Percentiles rank a stretch among this genome's conserved stretches.
Conservation (phyloP, 129 eudicot genomes). For the Flaveria ramosissima region DNA sequence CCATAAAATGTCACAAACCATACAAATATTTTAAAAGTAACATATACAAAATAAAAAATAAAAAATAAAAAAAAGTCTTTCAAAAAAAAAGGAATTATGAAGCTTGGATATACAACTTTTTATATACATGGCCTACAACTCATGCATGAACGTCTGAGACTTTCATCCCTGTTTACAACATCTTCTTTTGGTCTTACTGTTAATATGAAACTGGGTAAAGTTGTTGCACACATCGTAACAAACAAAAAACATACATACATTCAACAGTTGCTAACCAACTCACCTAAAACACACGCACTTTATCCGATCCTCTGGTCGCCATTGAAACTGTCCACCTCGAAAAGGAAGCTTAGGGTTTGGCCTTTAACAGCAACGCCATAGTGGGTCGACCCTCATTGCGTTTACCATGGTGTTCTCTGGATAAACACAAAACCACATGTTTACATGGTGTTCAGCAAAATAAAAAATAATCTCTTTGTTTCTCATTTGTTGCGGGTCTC, state of each 20-base stretch:
- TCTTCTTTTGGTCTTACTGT: conserved; percentile 15
- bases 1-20: too few relatives aligned
- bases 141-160: background rate
- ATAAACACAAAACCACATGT: conserved; percentile 20
- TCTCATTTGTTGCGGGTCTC: background rate
- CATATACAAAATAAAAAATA: background rate
- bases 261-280: conserved; percentile 23
- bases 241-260: conserved; percentile 27
- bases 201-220: conserved; percentile 24
- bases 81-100: background rate
- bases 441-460: conserved; percentile 20
- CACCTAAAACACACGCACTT: conserved; percentile 14
- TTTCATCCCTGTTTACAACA: conserved; percentile 24
- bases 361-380: conserved; percentile 42
- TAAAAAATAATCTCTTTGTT: background rate
- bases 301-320: background rate
- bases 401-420: conserved; percentile 35
- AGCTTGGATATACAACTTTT: background rate
- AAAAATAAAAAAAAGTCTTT: background rate
- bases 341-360: conserved; percentile 22
- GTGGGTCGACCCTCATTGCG: conserved; percentile 36
- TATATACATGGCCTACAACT: conserved; percentile 10
- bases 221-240: conserved; percentile 4
- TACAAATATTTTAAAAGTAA: too few relatives aligned
- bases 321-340: background rate